phyloP scores from a whole-genome alignment of 805 yeast genomes.

The Cyberlindnera sargentensis region DNA sequence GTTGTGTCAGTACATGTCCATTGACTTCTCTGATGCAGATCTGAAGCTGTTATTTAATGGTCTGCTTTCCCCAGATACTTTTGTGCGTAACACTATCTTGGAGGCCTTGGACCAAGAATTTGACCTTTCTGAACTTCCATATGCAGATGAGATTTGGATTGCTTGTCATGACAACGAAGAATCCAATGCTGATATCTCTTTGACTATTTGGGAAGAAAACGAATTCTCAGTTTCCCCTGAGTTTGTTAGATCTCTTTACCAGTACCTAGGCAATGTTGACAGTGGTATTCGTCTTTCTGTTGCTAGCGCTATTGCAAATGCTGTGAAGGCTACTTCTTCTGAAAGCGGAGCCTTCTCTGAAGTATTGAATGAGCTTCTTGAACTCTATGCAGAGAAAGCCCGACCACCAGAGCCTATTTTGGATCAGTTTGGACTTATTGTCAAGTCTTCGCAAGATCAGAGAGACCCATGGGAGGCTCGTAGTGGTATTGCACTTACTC shows the following conservation, averaged over 20 bases:
- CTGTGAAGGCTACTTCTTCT: constrained; percentile 32
- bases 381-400: constrained; percentile 50
- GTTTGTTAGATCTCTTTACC: constrained; percentile 41
- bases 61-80: constrained; percentile 52
- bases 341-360: constrained; percentile 22
- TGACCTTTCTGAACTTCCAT: constrained; percentile 36
- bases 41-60: constrained; percentile 49
- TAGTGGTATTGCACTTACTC: constrained; percentile 68
- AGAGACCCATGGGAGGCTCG: constrained; percentile 82
- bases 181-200: constrained; percentile 54
- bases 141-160: constrained; percentile 70
- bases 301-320: constrained; percentile 63
- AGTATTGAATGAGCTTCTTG: constrained; percentile 40
- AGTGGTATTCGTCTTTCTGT: constrained; percentile 66
- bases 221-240: constrained; percentile 39
- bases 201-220: constrained; percentile 82
- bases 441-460: constrained; percentile 51
- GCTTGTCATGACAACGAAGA: constrained; percentile 68
- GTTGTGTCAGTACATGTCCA: constrained; percentile 68
- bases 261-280: constrained; percentile 46
- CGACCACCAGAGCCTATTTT: constrained; percentile 70
- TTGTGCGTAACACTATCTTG: constrained; percentile 72
- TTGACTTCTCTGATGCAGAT: constrained; percentile 51
- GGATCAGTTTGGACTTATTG: constrained; percentile 75
- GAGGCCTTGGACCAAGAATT: constrained; percentile 86